Evolutionary conservation across 768 basidiomycete species (phyloP), one percentile per base, ranked within the genome.

Genomic region (Brasilioporus rufonigricans): DNA sequence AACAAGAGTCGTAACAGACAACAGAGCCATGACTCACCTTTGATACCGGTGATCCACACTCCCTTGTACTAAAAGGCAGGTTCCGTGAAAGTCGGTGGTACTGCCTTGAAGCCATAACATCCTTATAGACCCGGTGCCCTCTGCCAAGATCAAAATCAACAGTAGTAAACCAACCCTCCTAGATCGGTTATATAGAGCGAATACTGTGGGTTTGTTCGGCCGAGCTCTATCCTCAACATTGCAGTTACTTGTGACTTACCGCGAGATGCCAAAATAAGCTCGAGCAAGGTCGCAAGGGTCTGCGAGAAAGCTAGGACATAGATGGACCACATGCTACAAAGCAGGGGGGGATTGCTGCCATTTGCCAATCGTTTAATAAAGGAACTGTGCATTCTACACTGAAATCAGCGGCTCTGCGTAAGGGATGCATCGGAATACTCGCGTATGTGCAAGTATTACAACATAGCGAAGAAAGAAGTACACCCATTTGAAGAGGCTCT

Each of bases 401-500:
- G 16, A 35, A 26, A 14, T 48, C n/a, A 29, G 16, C 19, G 18
- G 35, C n/a, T 18, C 24, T 19, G n/a, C 19, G 18, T 9, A 21
- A 12, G 18, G 12, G 13, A 3, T 4, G 19, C 27, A 21, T 16
- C 16, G 8, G 33, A 23, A 5, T 18, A 60, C 66, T 64, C 40
- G 66, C 66, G 56, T 8, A 16, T 60, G 65, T 32, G 52, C 55
- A 5, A 54, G 24, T 39, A 70, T 45, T 5, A 52, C 53, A 39
- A 48, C 39, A 56, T 70, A 70, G 27, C 58, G 68, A 57, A 70
- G 53, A 44, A 64, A 60, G 23, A 68, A 43, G 21, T 68, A 68
- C n/a, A 64, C 18, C 70, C 71, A 73, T 48, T 69, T 74, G 29
- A 64, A 59, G 4, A 48, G 51, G 11, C 36, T 63, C 19, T 27